Evolutionary conservation across 2,329 filamentous ascomycete species (phyloP), one percentile per base, ranked within the genome.

Genomic region (Pseudogymnoascus sp.): DNA sequence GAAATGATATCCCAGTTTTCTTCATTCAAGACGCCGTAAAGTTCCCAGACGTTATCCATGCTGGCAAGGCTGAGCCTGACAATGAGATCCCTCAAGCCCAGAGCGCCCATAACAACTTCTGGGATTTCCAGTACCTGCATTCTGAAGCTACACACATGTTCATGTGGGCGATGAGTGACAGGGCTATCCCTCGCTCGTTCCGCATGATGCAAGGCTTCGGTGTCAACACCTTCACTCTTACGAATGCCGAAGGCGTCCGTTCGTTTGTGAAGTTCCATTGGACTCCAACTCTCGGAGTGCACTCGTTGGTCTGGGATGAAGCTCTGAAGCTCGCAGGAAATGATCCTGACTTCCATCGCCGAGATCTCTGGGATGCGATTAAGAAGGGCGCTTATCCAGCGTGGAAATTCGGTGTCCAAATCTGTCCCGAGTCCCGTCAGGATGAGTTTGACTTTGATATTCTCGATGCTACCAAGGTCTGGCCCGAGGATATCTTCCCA

Each of bases 251-350:
- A 66, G 88, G 87, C 21, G 82, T 89, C 71, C 80, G 86, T 1
- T 79, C 82, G 62, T 91, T 92, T 66, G 87, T 90, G 72, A 93
- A 93, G 74, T 92, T 92, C 71, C 84, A 87, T 71, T 92, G 82
- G 69, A 91, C 84, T 0, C 88, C 89, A 0, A 84, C 87, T 61
- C 80, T 92, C 0, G 89, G 89, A 60, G 87, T 91, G 0, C 69
- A 70, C n/a, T n/a, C n/a, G n/a, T n/a, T n/a, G n/a, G n/a, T n/a
- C n/a, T n/a, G n/a, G n/a, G 79, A 81, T n/a, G 82, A 87, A 68
- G 83, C 84, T 3, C 74, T 67, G n/a, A 77, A 79, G 68, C 72
- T 85, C 63, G 77, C 81, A 1, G 77, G 77, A 1, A 76, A 81
- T 61, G 83, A 86, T 69, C 85, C 86, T 2, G 86, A 88, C 69